Base-by-base conservation (phyloP, 345 rosid genomes). In the Orychophragmus violaceus region DNA sequence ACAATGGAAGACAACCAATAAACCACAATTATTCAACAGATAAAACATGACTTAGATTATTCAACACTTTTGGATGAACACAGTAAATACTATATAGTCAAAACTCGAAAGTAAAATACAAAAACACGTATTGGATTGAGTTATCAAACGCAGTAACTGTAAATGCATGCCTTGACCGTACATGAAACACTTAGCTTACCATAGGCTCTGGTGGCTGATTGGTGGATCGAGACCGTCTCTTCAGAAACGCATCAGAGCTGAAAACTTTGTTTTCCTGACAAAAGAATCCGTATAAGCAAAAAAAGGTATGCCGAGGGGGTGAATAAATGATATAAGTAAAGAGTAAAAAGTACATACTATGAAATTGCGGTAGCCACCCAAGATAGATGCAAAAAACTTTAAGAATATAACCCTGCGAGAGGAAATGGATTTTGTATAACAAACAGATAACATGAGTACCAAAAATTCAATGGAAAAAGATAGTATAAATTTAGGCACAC, bases 301-400 rank as follows among this genome's bases (percentile, higher is more conserved):
- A 63, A 37, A 60, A 42, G n/a, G 18, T 48, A 36, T 21, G 42
- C 35, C 41, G 48, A 39, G 62, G 53, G 5, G 25, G 19, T 33
- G 23, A 37, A 13, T 19, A 56, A 48, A 62, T 14, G n/a, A n/a
- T 57, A 66, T 17, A 70, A 64, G 60, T 66, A 33, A 22, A 63
- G 30, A 56, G 69, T 17, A 19, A 46, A 71, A 13, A 2, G 62
- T 51, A 25, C 96, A 44, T 89, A 94, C 99, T 51, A 94, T 78
- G 79, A 94, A 94, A 80, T 94, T 94, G 83, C 95, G 99, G 77
- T 94, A 94, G 83, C 99, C 99, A 70, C 91, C 83, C 79, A 94
- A 82, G 59, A 94, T 78, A 66, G 97, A 90, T 55, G 97, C 96
- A 77, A 94, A 87, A 77, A 87, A 88, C 84, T 83, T 94, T 48